Conservation (phyloP, 2,329 filamentous ascomycete species). For the Hypoxylon sp. region DNA sequence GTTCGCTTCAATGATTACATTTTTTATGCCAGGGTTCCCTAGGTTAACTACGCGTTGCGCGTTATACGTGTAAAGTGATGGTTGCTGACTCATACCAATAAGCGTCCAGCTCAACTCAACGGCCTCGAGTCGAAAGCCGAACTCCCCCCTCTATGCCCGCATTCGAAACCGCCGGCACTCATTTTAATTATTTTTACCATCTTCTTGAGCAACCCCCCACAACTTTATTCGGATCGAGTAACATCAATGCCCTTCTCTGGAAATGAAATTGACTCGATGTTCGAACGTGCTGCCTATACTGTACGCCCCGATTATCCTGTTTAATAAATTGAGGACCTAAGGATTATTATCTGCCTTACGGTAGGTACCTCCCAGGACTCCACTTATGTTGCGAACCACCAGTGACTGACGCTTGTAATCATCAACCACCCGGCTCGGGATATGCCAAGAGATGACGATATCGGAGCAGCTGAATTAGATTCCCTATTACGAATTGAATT, state of each 20-base stretch:
- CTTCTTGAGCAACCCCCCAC: neutral
- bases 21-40: neutral
- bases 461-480: neutral
- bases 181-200: slow-evolving; percentile 4
- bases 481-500: neutral
- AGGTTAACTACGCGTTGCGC: neutral
- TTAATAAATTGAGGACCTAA: neutral
- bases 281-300: neutral
- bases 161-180: slow-evolving; percentile 1
- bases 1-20: neutral
- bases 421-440: neutral
- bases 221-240: neutral
- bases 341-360: neutral
- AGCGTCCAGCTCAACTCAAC: neutral
- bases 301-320: neutral
- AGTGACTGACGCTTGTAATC: neutral
- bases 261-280: neutral
- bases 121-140: neutral
- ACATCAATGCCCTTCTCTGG: neutral
- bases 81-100: slow-evolving; percentile 8
- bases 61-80: slow-evolving; percentile 16
- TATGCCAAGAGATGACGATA: slow-evolving; percentile 11
- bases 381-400: neutral
- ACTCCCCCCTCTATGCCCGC: neutral
- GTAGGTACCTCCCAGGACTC: too few relatives aligned